Evolutionary conservation across 371 early-diverging fungal species (phyloP).

Genomic region (Nematocida displodere): DNA sequence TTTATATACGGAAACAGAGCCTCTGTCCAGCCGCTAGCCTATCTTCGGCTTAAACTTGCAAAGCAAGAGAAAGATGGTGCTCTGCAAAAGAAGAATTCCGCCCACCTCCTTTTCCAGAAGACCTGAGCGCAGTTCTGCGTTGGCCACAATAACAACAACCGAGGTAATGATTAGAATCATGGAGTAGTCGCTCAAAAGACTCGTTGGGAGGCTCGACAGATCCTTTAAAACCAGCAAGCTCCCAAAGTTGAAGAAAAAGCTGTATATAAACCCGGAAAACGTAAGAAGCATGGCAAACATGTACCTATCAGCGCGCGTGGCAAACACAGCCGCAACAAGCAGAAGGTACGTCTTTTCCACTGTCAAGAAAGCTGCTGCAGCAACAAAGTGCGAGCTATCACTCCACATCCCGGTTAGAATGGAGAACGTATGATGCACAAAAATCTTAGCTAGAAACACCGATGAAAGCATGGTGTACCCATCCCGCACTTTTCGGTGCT

Average conservation of each 20-base stretch:
- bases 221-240: background rate
- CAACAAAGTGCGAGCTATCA: background rate
- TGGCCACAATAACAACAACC: constrained; percentile 19
- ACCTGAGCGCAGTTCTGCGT: constrained; percentile 39
- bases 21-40: too few species aligned
- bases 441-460: background rate
- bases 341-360: background rate
- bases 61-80: constrained; percentile 1
- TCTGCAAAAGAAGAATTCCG: background rate
- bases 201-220: background rate
- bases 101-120: constrained; percentile 41
- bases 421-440: background rate
- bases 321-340: background rate
- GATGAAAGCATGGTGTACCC: background rate
- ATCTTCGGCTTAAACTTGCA: background rate
- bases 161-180: constrained; percentile 15
- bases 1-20: too few species aligned
- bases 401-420: background rate
- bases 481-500: background rate
- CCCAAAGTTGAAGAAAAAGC: background rate
- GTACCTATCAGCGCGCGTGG: background rate
- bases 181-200: background rate
- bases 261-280: background rate
- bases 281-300: background rate
- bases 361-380: background rate